Percentiles rank a stretch among this genome's conserved stretches.
Conservation (phyloP, 805 yeast genomes). For the Cyberlindnera veronae region DNA sequence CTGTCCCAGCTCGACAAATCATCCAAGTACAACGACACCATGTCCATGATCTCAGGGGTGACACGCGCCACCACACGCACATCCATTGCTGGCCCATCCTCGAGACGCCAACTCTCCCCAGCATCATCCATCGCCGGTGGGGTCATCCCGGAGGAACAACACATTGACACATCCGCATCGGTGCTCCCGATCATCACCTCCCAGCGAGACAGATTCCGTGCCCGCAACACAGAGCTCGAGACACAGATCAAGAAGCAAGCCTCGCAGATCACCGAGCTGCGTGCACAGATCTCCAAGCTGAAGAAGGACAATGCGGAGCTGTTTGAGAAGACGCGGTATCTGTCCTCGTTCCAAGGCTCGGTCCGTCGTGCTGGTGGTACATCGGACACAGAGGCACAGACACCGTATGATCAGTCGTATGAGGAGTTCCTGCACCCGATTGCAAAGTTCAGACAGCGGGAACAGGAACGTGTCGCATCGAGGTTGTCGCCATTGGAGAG, state of each 20-base stretch:
- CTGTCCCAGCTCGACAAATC: constrained; percentile 42
- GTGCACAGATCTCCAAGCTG: constrained; percentile 58
- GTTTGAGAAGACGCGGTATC: constrained; percentile 71
- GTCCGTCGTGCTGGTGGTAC: constrained; percentile 19
- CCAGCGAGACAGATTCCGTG: constrained; percentile 90
- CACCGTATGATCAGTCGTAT: constrained; percentile 56
- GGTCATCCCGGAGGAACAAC: constrained; percentile 30
- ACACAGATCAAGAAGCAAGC: constrained; percentile 66
- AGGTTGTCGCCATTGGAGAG: constrained; percentile 76
- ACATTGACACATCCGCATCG: constrained; percentile 36
- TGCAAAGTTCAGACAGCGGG: constrained; percentile 74
- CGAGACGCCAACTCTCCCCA: constrained; percentile 45
- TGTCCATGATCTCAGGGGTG: constrained; percentile 64
- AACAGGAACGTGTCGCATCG: constrained; percentile 69
- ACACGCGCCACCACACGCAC: constrained; percentile 9
- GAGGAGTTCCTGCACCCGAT: constrained; percentile 81
- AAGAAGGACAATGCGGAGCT: constrained; percentile 74
- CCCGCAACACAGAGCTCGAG: constrained; percentile 79
- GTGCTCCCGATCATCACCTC: constrained; percentile 86
- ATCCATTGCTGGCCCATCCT: constrained; percentile 17
- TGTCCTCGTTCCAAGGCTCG: constrained; percentile 45
- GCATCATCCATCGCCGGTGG: constrained; percentile 51
- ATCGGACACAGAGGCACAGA: constrained; percentile 43
- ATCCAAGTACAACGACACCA: constrained; percentile 44
- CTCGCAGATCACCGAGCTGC: constrained; percentile 52